A percentile compares a stretch with the other conserved stretches of the same genome.
These are phyloP conservation scores for Cadophora gregata DNA, from an alignment of 2,329 filamentous ascomycete species.

Conservation along the genomic window DNA sequence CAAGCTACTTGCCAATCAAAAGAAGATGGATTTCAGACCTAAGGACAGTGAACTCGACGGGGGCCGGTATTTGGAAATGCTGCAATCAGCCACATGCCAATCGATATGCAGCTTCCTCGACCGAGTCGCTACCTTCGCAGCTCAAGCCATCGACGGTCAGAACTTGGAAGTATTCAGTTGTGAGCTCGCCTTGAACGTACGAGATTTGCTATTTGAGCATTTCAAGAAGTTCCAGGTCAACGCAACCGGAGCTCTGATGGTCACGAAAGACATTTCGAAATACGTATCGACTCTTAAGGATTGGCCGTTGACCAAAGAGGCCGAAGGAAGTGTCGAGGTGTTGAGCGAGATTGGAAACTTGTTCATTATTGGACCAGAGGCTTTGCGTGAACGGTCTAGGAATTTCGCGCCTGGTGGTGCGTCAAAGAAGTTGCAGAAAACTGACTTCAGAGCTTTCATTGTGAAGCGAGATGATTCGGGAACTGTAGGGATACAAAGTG, in stretches of 20 bases:
- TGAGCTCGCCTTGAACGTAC: constrained; percentile 82
- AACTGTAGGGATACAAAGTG: constrained; percentile 81
- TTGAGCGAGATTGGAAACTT: constrained; percentile 92
- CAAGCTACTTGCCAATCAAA: constrained; percentile 68
- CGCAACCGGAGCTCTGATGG: constrained; percentile 90
- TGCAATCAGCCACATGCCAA: constrained; percentile 87
- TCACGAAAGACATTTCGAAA: constrained; percentile 93
- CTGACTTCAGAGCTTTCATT: constrained; percentile 83
- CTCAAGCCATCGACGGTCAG: constrained; percentile 76
- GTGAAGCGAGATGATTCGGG: constrained; percentile 83
- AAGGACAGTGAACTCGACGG: constrained; percentile 65
- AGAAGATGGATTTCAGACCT: constrained; percentile 74
- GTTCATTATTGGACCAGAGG: constrained; percentile 90
- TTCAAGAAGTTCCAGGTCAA: constrained; percentile 95
- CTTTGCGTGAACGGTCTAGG: constrained; percentile 72
- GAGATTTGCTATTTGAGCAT: constrained; percentile 84
- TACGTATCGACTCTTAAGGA: constrained; percentile 86
- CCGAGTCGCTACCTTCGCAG: constrained; percentile 66
- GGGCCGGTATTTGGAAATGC: constrained; percentile 64
- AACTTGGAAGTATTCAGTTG: constrained; percentile 84
- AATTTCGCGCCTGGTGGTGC: constrained; percentile 54
- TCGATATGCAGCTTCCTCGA: constrained; percentile 81
- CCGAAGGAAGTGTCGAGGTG: constrained; percentile 76
- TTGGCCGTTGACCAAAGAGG: constrained; percentile 77
- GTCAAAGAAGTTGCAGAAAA: constrained; percentile 64